These are phyloP conservation scores for Leccinum uliginosum DNA, from an alignment of 768 basidiomycete species.

Conservation along the genomic window DNA sequence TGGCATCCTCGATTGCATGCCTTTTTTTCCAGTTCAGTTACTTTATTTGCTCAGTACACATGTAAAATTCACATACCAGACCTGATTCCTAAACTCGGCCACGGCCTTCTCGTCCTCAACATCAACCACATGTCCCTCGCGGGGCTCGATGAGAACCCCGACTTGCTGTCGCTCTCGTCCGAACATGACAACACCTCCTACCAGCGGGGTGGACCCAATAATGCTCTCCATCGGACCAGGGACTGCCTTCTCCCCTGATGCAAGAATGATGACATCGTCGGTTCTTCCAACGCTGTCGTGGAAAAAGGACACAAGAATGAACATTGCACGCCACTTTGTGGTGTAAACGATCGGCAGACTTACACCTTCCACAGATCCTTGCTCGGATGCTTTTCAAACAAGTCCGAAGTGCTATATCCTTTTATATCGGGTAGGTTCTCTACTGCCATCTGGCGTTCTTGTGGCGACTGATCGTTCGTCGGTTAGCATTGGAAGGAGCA, in stretches of 20 bases:
- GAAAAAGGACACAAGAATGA: neutral
- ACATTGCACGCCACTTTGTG: neutral
- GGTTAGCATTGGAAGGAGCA: neutral
- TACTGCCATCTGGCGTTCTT: slow-evolving; percentile 5
- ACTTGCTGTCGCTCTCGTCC: slow-evolving; percentile 30
- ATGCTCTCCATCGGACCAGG: slow-evolving; percentile 26
- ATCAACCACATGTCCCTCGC: slow-evolving; percentile 15
- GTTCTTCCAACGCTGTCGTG: slow-evolving; percentile 29
- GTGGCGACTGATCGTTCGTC: neutral
- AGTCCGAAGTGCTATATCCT: slow-evolving; percentile 41
- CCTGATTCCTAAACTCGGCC: slow-evolving; percentile 26
- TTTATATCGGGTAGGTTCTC: slow-evolving; percentile 36
- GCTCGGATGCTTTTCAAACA: slow-evolving; percentile 42
- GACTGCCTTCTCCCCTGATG: slow-evolving; percentile 20
- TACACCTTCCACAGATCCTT: slow-evolving; percentile 36
- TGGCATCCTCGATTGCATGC: slow-evolving; percentile 43
- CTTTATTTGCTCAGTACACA: neutral
- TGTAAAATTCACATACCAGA: slow-evolving; percentile 22
- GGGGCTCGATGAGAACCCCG: slow-evolving; percentile 32
- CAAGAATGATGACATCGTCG: slow-evolving; percentile 33
- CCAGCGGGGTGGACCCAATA: slow-evolving; percentile 19
- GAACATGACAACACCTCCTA: slow-evolving; percentile 31
- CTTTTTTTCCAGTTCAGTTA: slow-evolving; percentile 15
- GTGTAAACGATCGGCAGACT: neutral
- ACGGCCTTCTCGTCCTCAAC: slow-evolving; percentile 20